Evolutionary conservation across 176 grass and related monocot species (phyloP), one percentile per base, ranked within the genome.

Genomic region (Rhynchospora breviuscula): DNA sequence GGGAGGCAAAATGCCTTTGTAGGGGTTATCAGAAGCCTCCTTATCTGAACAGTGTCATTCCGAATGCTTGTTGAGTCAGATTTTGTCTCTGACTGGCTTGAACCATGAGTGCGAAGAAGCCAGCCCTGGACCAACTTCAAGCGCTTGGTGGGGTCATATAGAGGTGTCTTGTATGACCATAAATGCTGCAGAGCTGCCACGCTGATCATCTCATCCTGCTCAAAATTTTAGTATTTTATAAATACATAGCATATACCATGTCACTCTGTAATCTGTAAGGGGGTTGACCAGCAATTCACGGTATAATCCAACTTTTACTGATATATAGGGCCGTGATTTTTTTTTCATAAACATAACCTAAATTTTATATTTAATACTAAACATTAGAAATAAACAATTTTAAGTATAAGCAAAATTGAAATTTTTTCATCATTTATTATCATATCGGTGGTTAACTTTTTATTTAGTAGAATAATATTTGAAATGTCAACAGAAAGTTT

Each of bases 21-120:
- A 25, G 95, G 95, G 6, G 95, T 94, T 81, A 97, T 88, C 26
- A 94, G 61, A 47, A 97, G 87, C 87, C 89, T 94, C 61, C 92
- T 79, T 59, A 97, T 60, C 60, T 65, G 60, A 17, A 53, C 46
- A 10, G 40, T 82, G 79, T 82, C 79, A 29, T 64, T 82, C 22
- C 59, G 63, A 47, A 21, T 49, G 47, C 59, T 48, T 62, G 46
- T 48, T 49, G 8, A n/a, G 44, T 82, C 60, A 48, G 33, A 40
- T 82, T 82, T 82, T 35, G 79, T 19, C 53, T 81, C 57, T 35
- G 51, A 29, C 59, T 66, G 31, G 59, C 59, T 82, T 62, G 79
- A 65, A 43, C 78, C 47, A 63, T 6, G 49, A 62, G 59, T 65
- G 40, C 72, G 15, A 52, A 73, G 19, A 56, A 90, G 80, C 79